Percentiles rank a stretch among this genome's conserved stretches.
Conservation (phyloP, 2,329 filamentous ascomycete species). For the Mycosphaerella arachidis region DNA sequence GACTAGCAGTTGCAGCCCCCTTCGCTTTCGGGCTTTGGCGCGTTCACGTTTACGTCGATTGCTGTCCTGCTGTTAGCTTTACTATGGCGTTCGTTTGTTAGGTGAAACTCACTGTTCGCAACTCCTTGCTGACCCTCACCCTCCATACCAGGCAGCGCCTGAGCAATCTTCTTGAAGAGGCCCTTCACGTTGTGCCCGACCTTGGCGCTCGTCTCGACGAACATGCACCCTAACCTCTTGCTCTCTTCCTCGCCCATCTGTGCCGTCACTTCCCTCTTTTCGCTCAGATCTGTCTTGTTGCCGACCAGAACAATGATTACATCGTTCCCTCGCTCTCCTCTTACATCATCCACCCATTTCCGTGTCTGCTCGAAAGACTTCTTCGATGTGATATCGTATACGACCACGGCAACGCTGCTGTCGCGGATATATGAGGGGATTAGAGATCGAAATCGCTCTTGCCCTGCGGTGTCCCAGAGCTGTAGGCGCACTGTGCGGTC, state of each 20-base stretch:
- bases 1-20: constrained; percentile 35
- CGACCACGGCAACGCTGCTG: constrained; percentile 94
- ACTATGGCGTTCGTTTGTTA: not conserved
- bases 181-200: constrained; percentile 97
- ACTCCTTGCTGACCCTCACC: constrained; percentile 74
- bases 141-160: constrained; percentile 96
- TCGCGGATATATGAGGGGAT: constrained; percentile 99
- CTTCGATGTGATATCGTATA: constrained; percentile 83
- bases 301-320: constrained; percentile 98
- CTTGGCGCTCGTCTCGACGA: constrained; percentile 98
- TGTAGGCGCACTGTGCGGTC: constrained; percentile 96
- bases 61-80: constrained; percentile 25
- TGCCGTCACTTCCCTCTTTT: constrained; percentile 95
- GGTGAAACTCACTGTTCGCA: constrained; percentile 65
- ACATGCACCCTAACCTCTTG: constrained; percentile 97
- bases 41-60: constrained; percentile 36
- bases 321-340: constrained; percentile 93
- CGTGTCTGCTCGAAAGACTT: constrained; percentile 98
- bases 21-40: constrained; percentile 34
- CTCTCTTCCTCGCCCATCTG: constrained; percentile 96
- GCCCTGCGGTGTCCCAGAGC: constrained; percentile 96
- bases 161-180: constrained; percentile 95
- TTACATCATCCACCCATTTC: constrained; percentile 99
- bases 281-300: constrained; percentile 98
- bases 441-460: constrained; percentile 92